Conservation (phyloP, 177 flowering plant genomes). For the Vitis hybrid region DNA sequence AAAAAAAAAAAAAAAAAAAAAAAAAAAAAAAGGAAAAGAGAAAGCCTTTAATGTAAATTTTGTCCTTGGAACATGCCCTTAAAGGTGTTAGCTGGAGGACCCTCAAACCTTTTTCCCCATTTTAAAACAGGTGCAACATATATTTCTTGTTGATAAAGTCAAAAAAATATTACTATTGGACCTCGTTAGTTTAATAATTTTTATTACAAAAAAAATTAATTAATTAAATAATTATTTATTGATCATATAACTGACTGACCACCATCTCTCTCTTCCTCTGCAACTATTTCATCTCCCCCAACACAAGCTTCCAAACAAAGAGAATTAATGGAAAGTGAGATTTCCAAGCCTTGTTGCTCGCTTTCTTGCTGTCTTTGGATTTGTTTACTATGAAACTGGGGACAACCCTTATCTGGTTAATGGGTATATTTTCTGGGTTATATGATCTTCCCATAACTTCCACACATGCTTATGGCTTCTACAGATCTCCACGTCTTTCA, state of each 20-base stretch:
- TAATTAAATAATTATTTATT: conserved; percentile 1
- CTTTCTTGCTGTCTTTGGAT: conserved; percentile 28
- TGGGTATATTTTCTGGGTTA: conserved; percentile 23
- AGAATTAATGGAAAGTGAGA: conserved; percentile 77
- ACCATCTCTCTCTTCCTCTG: conserved; percentile 27
- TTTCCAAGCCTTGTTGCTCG: conserved; percentile 33
- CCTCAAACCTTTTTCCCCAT: background rate
- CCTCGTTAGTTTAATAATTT: conserved; percentile 5
- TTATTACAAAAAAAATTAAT: background rate
- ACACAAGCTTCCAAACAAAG: conserved; percentile 69
- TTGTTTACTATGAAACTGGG: conserved; percentile 23
- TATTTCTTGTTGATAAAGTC: conserved; percentile 21
- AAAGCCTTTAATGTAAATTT: conserved; percentile 32
- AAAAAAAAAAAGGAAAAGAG: background rate
- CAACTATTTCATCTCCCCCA: conserved; percentile 42
- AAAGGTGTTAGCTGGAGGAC: conserved; percentile 26
- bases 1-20: conserved; percentile 3
- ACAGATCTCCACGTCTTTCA: conserved; percentile 12
- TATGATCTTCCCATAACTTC: conserved; percentile 12
- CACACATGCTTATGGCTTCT: conserved; percentile 20
- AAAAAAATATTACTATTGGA: conserved; percentile 17
- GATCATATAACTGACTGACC: conserved; percentile 34
- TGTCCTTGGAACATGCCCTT: conserved; percentile 23
- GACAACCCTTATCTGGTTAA: conserved; percentile 25
- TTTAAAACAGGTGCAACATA: conserved; percentile 16